phyloP scores from a whole-genome alignment of 371 early-diverging fungal genomes.

The Rhizopus sp. region DNA sequence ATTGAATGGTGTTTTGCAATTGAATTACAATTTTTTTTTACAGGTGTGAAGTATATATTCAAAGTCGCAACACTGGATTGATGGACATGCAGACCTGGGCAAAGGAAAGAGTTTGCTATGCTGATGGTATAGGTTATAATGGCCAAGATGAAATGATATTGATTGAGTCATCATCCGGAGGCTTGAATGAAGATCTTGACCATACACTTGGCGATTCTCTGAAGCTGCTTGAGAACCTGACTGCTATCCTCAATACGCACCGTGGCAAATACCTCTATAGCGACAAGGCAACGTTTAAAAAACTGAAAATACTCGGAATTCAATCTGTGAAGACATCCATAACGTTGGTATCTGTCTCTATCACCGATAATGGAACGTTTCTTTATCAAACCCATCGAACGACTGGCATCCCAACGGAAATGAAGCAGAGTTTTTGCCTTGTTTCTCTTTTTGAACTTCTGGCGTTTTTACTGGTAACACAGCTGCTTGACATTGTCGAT shows the following conservation, averaged over 20 bases:
- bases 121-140: constrained; percentile 18
- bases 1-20: constrained; percentile 5
- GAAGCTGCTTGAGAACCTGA: constrained; percentile 10
- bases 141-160: constrained; percentile 14
- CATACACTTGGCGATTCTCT: constrained; percentile 15
- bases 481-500: constrained; percentile 4
- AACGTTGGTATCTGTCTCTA: constrained; percentile 3
- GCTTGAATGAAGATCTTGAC: constrained; percentile 16
- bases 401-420: constrained; percentile 10
- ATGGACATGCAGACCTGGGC: constrained; percentile 14
- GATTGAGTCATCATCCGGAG: constrained; percentile 17
- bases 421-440: constrained; percentile 4
- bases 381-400: constrained; percentile 11
- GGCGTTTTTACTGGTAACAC: constrained; percentile 8
- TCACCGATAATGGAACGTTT: constrained; percentile 9
- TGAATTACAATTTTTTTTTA: constrained; percentile 5
- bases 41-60: constrained; percentile 5
- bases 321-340: constrained; percentile 9
- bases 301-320: constrained; percentile 15
- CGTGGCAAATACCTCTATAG: constrained; percentile 8
- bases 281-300: constrained; percentile 8
- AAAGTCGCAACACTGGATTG: constrained; percentile 4
- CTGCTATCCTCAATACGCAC: constrained; percentile 17
- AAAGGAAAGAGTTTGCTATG: constrained; percentile 11
- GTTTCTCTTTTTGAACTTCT: constrained; percentile 9